A percentile compares a stretch with the other conserved stretches of the same genome.
Conservation (phyloP, 768 basidiomycete species). For the Hortiboletus flavorubellus region DNA sequence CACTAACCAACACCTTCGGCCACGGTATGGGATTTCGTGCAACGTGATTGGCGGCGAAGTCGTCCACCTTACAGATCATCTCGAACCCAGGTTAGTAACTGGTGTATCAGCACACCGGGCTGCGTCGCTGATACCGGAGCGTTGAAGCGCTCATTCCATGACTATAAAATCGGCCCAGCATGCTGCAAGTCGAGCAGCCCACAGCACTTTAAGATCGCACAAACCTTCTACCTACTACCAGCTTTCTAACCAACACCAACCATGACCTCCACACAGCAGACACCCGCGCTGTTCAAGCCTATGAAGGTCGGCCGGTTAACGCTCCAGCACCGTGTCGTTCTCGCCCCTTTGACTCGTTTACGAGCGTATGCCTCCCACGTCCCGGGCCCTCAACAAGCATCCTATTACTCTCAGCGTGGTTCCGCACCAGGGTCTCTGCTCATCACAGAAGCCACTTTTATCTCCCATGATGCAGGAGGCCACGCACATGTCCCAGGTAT, state of each 20-base stretch:
- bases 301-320: slow-evolving; percentile 39
- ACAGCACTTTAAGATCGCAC: not conserved
- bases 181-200: not conserved
- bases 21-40: not conserved
- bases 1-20: not conserved
- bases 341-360: slow-evolving; percentile 50
- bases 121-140: too few relatives aligned
- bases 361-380: slow-evolving; percentile 37
- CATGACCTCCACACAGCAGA: not conserved
- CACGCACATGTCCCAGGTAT: too few relatives aligned
- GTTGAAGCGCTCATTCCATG: not conserved
- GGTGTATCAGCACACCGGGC: too few relatives aligned
- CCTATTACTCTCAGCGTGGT: slow-evolving; percentile 49
- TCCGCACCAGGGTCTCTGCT: slow-evolving; percentile 39
- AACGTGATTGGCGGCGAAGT: too few relatives aligned
- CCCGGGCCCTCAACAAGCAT: slow-evolving; percentile 33
- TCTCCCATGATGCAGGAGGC: too few relatives aligned
- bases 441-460: too few relatives aligned
- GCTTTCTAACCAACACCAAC: not conserved
- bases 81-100: not conserved
- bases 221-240: not conserved
- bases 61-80: not conserved
- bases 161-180: not conserved
- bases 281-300: slow-evolving; percentile 41
- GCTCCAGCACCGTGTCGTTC: slow-evolving; percentile 48